Evolutionary conservation across 805 yeast species (phyloP).

Genomic region (Wickerhamiella nectarea): DNA sequence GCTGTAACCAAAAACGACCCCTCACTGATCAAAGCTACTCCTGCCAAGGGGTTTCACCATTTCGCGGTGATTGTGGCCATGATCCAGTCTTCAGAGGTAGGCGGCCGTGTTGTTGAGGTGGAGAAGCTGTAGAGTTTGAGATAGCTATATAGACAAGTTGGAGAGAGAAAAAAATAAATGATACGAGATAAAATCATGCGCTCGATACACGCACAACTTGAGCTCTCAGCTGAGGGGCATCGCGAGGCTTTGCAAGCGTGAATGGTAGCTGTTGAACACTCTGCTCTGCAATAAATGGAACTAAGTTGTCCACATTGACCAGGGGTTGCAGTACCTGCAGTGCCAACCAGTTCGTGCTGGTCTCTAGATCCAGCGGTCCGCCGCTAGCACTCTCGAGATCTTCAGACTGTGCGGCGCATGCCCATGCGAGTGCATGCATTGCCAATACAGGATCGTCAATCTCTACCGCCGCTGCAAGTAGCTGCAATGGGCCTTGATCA

Average conservation of each 20-base stretch:
- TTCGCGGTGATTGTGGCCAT: constrained; percentile 83
- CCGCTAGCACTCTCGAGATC: too few relatives aligned
- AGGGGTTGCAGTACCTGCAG: too few relatives aligned
- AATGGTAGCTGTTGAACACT: too few relatives aligned
- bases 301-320: too few relatives aligned
- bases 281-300: too few relatives aligned
- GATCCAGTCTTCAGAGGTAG: constrained; percentile 43
- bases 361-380: too few relatives aligned
- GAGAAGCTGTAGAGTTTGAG: constrained; percentile 13
- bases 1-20: constrained; percentile 56
- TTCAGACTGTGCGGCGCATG: constrained; percentile 9
- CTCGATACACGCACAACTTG: neutral
- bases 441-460: constrained; percentile 26
- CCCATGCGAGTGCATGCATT: constrained; percentile 25
- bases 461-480: constrained; percentile 28
- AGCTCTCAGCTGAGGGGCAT: too few relatives aligned
- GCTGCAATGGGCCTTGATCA: constrained; percentile 25
- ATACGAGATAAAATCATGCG: too few relatives aligned
- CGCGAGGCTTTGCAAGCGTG: too few relatives aligned
- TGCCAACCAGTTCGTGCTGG: too few relatives aligned
- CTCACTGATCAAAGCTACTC: constrained; percentile 41
- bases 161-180: neutral
- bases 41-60: constrained; percentile 79
- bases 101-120: constrained; percentile 28
- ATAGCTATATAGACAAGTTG: too few relatives aligned